Evolutionary conservation across 2,329 filamentous ascomycete species (phyloP).

Genomic region (Helicocarpus griseus): DNA sequence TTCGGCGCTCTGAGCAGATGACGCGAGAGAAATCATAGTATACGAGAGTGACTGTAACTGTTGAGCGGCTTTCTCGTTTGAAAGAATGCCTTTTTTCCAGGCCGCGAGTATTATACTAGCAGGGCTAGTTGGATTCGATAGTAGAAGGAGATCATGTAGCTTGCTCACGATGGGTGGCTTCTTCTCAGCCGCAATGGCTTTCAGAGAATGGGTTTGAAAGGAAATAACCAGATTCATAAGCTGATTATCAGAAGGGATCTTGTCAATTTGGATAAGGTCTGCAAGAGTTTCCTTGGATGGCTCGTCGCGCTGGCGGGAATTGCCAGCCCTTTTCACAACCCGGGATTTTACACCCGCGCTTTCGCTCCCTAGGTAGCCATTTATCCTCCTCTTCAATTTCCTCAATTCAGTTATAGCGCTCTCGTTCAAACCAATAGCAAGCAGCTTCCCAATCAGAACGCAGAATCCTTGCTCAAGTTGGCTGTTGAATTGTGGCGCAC

Average conservation of each 20-base stretch:
- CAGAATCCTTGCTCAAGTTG: conserved; percentile 35
- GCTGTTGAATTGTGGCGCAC: conserved; percentile 19
- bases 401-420: conserved; percentile 33
- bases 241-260: conserved; percentile 18
- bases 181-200: conserved; percentile 26
- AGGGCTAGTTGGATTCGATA: conserved; percentile 29
- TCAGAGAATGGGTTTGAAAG: conserved; percentile 33
- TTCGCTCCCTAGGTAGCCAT: conserved; percentile 20
- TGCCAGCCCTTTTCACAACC: neutral
- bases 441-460: conserved; percentile 32
- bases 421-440: conserved; percentile 32
- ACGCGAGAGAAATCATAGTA: conserved; percentile 27
- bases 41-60: conserved; percentile 38
- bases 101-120: conserved; percentile 30
- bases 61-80: conserved; percentile 31
- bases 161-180: conserved; percentile 25
- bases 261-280: conserved; percentile 27
- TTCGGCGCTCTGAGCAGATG: conserved; percentile 11
- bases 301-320: conserved; percentile 10
- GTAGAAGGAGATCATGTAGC: conserved; percentile 21
- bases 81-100: conserved; percentile 24
- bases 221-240: conserved; percentile 27
- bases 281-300: conserved; percentile 26
- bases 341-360: conserved; percentile 6
- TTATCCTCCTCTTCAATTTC: conserved; percentile 28